Percentiles rank a stretch among this genome's conserved stretches.
Conservation (phyloP, 345 rosid genomes). For the Jatropha curcas region DNA sequence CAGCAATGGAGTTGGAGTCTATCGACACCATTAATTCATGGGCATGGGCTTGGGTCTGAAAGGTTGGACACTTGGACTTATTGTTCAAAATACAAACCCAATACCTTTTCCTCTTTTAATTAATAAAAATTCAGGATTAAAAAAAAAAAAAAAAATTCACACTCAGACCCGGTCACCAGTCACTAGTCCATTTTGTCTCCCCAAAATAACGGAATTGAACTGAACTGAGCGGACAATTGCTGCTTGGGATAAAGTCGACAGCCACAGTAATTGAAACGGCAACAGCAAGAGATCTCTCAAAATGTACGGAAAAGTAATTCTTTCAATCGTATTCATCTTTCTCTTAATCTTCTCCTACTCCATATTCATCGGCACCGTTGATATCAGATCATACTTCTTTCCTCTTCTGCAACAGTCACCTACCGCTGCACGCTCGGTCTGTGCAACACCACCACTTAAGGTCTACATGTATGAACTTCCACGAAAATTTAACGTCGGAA, state of each 20-base stretch:
- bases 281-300: neutral
- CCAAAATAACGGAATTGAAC: too few relatives aligned
- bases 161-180: too few relatives aligned
- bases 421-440: conserved; percentile 16
- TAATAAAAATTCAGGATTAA: too few relatives aligned
- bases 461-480: conserved; percentile 97
- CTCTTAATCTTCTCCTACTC: conserved; percentile 52
- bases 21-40: neutral
- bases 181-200: too few relatives aligned
- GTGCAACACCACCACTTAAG: conserved; percentile 45
- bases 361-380: conserved; percentile 53
- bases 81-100: neutral
- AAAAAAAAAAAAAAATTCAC: too few relatives aligned
- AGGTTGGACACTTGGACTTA: too few relatives aligned
- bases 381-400: conserved; percentile 62
- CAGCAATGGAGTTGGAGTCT: neutral
- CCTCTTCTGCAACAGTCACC: conserved; percentile 38
- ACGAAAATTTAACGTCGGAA: conserved; percentile 68
- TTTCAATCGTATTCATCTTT: conserved; percentile 35
- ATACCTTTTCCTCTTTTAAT: neutral
- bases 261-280: too few relatives aligned
- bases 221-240: neutral
- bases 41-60: neutral
- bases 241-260: neutral
- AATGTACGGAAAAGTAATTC: conserved; percentile 50